Evolutionary conservation across 2,329 filamentous ascomycete species (phyloP), one percentile per base, ranked within the genome.

Genomic region (Penicillium sp.): DNA sequence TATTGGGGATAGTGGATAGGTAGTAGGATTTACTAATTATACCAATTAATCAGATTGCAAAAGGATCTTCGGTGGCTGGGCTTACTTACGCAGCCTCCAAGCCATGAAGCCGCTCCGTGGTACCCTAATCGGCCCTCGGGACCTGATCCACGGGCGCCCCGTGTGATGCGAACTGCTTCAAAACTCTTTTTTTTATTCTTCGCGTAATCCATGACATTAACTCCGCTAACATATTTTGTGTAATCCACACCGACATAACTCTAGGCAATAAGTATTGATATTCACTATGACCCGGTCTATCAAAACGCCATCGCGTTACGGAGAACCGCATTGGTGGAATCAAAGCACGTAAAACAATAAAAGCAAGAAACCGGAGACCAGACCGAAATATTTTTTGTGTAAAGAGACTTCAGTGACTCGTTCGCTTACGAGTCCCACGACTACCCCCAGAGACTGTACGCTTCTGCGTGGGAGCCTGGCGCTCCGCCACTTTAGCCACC

Each of bases 351-450:
- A 42, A 52, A 42, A 5, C n/a, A 29, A 18, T 27, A 38, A 42
- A 27, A 34, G 2, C 29, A 11, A 29, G 2, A 16, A 29, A 10
- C 24, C 24, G 40, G 18, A 50, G 39, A 16, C 22, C 24, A 32
- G 18, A 32, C 40, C 31, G 40, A 54, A 45, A 18, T 8, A 46
- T 16, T 50, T 29, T 40, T 51, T 13, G n/a, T 16, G 14, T 45
- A 43, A 27, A 18, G n/a, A 16, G 24, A 54, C 32, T 53, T 60
- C 57, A 62, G 27, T 63, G 62, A 62, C 57, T 67, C 39, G 46
- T 63, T 47, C 66, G 67, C 36, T 61, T 66, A 45, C 65, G 65
- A 54, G 59, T 61, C 43, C 57, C 61, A 47, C 57, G 61, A 38
- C 56, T 52, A n/a, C 51, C 55, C 18, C 59, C 56, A 47, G 58